Base-by-base conservation (phyloP, 805 yeast species). In the Lachancea meyersii region DNA sequence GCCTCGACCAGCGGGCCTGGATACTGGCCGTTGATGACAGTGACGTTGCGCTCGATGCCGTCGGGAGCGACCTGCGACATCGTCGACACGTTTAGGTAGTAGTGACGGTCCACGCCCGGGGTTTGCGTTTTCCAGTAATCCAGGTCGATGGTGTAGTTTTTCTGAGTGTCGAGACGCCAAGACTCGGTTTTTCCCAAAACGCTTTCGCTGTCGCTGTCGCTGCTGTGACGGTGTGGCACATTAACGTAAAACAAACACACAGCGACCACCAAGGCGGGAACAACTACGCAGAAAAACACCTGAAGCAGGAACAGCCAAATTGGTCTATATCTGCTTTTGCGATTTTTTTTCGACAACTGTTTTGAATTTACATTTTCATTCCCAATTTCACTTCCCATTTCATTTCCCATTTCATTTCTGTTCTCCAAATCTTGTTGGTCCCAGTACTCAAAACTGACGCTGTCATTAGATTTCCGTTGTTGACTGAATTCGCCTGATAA, bases 1-100 rank as follows among this genome's bases (percentile, higher is more conserved):
- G 64, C 77, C 54, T 67, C 69, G 3, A 76, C 61, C 21, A 64
- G 44, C 1, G 81, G 81, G 0, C 80, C 80, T 0, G 82, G 82
- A 24, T 70, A 72, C 32, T 55, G 50, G 4, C 64, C 64, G 40
- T 64, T 64, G 45, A 63, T 53, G 18, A 63, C 64, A n/a, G 63
- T 60, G 48, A 65, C 55, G 33, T 61, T 56, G 37, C 67, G 54
- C 17, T 46, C 46, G 22, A 56, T 50, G 2, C 65, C 65, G 41
- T 62, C 67, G 9, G 64, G 62, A 17, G 60, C 45, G 8, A 55
- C 56, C 9, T 49, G 45, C 14, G 43, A 47, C 32, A 55, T 35
- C 8, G 48, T 50, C 8, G 60, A 43, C 14, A 58, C 41, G 11
- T 48, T 48, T 40, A 57, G 48, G 23, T 51, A 46, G 38, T 55